Percentiles rank a stretch among this genome's conserved stretches.
Evolutionary conservation across 2,329 filamentous ascomycete genomes (phyloP).

Genomic region (Cladorrhinum sp.): DNA sequence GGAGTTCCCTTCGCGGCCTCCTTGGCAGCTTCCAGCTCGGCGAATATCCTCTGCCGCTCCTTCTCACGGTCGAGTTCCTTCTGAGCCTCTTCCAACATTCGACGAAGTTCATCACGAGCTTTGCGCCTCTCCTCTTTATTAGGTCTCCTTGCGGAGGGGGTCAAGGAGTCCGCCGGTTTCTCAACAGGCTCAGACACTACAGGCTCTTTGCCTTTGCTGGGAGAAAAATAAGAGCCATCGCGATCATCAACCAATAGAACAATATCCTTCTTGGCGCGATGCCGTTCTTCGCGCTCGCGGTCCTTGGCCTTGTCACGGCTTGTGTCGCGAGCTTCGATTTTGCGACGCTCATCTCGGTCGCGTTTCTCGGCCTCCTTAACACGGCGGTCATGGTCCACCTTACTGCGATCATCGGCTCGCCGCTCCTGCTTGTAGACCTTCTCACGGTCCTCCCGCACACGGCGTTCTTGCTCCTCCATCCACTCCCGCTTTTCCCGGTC

Average conservation of each 20-base stretch:
- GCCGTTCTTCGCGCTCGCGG: constrained; percentile 23
- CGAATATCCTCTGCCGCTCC: constrained; percentile 17
- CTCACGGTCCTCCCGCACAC: constrained; percentile 23
- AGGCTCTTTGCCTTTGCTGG: constrained; percentile 14
- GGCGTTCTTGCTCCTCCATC: constrained; percentile 27
- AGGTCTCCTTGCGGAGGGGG: constrained; percentile 18
- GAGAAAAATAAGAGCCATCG: constrained; percentile 5
- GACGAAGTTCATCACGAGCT: constrained; percentile 24
- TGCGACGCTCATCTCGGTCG: constrained; percentile 31
- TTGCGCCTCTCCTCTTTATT: constrained; percentile 24
- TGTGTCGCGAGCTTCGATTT: constrained; percentile 19
- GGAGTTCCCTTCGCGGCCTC: constrained; percentile 19
- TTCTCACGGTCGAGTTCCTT: constrained; percentile 26
- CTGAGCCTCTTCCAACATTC: constrained; percentile 26
- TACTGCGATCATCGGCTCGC: constrained; percentile 21
- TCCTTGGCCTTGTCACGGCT: constrained; percentile 27
- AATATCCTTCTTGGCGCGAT: constrained; percentile 24
- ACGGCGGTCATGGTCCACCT: constrained; percentile 13
- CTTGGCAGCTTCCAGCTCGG: constrained; percentile 28
- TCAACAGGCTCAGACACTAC: constrained; percentile 6
- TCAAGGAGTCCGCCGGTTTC: constrained; percentile 8
- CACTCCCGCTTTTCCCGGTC: constrained; percentile 26
- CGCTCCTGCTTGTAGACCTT: constrained; percentile 27
- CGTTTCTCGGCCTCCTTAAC: constrained; percentile 25
- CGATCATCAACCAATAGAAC: constrained; percentile 24